A percentile compares a stretch with the other conserved stretches of the same genome.
Evolutionary conservation across 345 rosid species (phyloP).

Genomic region (Murraya koenigii): DNA sequence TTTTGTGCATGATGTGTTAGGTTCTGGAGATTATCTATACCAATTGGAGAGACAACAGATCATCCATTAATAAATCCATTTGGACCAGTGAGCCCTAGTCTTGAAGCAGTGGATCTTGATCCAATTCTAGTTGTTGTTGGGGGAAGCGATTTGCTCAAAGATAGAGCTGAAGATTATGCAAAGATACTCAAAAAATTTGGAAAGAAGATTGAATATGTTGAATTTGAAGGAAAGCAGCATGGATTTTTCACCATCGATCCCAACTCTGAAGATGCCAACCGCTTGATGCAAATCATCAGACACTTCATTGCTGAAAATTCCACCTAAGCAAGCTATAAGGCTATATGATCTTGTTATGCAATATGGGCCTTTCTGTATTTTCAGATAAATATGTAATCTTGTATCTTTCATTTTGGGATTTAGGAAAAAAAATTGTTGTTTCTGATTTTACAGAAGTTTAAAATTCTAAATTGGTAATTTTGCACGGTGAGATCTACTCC

Average conservation of each 20-base stretch:
- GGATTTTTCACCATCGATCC: constrained; percentile 64
- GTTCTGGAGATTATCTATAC: constrained; percentile 61
- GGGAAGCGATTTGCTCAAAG: constrained; percentile 52
- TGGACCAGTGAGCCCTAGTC: constrained; percentile 40
- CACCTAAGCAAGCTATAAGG: not conserved
- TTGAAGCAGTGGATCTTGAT: constrained; percentile 32
- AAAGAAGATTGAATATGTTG: constrained; percentile 47
- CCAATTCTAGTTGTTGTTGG: constrained; percentile 53
- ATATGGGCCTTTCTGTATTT: too few relatives aligned
- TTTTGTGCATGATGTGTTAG: constrained; percentile 11
- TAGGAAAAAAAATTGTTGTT: too few relatives aligned
- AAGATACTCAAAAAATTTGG: constrained; percentile 34
- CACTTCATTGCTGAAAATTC: constrained; percentile 35
- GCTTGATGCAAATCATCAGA: constrained; percentile 41
- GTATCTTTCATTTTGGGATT: not conserved
- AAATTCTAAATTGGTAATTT: too few relatives aligned
- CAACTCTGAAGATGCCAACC: constrained; percentile 31
- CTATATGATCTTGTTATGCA: not conserved
- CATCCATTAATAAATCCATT: constrained; percentile 62
- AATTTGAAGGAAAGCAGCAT: constrained; percentile 51
- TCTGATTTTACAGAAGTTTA: too few relatives aligned
- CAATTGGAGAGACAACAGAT: constrained; percentile 49
- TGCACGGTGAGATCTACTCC: too few relatives aligned
- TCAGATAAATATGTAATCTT: not conserved
- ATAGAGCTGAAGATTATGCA: constrained; percentile 44